Evolutionary conservation across 345 rosid species (phyloP).

Genomic region (Cochlearia excelsa): DNA sequence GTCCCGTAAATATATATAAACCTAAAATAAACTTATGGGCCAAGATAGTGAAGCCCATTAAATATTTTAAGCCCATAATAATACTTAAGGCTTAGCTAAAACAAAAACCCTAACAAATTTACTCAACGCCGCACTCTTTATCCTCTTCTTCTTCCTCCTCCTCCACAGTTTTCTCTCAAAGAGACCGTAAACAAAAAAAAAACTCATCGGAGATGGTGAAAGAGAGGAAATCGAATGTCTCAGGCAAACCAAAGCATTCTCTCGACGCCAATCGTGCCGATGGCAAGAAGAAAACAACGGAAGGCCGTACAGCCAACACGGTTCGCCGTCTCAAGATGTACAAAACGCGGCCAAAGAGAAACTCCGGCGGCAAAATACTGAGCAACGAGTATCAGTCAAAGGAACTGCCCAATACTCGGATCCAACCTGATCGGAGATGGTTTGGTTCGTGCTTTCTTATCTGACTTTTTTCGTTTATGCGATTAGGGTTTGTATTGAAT

Average conservation of each 20-base stretch:
- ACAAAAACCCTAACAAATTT: too few relatives aligned
- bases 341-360: slow-evolving; percentile 58
- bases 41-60: too few relatives aligned
- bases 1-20: too few relatives aligned
- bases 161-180: too few relatives aligned
- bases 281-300: slow-evolving; percentile 43
- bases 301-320: slow-evolving; percentile 58
- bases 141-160: too few relatives aligned
- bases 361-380: slow-evolving; percentile 52
- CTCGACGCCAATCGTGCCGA: slow-evolving; percentile 75
- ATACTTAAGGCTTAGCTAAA: too few relatives aligned
- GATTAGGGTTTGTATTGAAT: not conserved
- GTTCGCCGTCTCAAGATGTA: slow-evolving; percentile 93
- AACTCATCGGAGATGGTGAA: slow-evolving; percentile 28
- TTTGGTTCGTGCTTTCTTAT: slow-evolving; percentile 48
- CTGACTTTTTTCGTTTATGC: not conserved
- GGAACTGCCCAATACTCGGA: slow-evolving; percentile 71
- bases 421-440: slow-evolving; percentile 87
- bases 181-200: too few relatives aligned
- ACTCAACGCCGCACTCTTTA: too few relatives aligned
- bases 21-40: too few relatives aligned
- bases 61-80: too few relatives aligned
- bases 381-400: slow-evolving; percentile 71
- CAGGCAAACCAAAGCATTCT: slow-evolving; percentile 90
- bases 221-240: slow-evolving; percentile 69